Base-by-base conservation (phyloP, 352 stramenopile genomes). In the Globisporangium yorkense region DNA sequence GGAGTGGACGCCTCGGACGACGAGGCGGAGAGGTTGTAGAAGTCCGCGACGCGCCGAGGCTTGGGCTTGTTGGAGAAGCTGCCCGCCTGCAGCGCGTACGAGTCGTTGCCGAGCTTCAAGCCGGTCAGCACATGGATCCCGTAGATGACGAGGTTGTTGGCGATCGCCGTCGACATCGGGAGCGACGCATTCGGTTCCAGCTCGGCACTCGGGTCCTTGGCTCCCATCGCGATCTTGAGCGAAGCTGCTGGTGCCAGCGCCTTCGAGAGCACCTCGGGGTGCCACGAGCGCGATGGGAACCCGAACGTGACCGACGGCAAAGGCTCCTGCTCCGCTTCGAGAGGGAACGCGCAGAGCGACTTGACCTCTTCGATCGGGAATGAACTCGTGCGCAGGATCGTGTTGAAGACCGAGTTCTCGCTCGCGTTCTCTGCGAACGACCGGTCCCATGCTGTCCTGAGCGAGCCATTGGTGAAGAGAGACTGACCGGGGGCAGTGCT, bases 331-430 rank as follows among this genome's bases (percentile, higher is more conserved):
- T 46, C 20, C 15, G 41, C 37, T 2, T 33, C 37, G 9, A 41
- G 20, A 3, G n/a, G 44, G 24, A 29, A 62, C 9, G 16, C 24
- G 13, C 49, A 56, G n/a, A 20, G 37, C 6, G 39, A 18, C 5
- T 13, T n/a, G 9, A 45, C 0, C 7, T 21, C 20, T 4, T 49
- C 9, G 5, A 21, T 3, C 8, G 41, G 1, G 13, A 43, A 6
- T 2, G 63, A 5, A 5, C 63, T 56, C 5, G 54, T 55, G 45
- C 54, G 63, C 10, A 70, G 40, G 21, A 70, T 67, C 3, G 57
- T 59, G 37, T 63, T 63, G 49, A 54, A 3, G 15, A 59, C 41
- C 6, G 41, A 29, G 51, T 58, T 63, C 16, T 10, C 16, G 9
- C 20, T 29, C 16, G 16, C 27, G 20, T 20, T 48, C 52, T 63